phyloP scores from a whole-genome alignment of 2,329 filamentous ascomycete species.

The Scolecobasidium constrictum region DNA sequence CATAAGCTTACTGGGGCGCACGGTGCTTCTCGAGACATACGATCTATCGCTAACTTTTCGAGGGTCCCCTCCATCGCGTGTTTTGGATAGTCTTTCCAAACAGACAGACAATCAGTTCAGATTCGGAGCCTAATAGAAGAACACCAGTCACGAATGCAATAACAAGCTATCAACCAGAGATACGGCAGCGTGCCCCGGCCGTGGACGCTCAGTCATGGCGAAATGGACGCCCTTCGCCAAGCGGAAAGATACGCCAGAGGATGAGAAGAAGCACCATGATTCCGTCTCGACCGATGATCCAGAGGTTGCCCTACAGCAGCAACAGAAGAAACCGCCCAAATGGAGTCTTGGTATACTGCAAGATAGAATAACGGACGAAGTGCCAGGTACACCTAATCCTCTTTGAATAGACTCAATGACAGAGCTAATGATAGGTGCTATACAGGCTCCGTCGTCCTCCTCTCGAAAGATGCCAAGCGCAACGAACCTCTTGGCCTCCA shows the following conservation, averaged over 20 bases:
- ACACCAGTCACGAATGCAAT: too few species aligned
- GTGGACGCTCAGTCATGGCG: too few species aligned
- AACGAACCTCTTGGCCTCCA: constrained; percentile 52
- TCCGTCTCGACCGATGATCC: not conserved
- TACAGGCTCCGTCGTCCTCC: constrained; percentile 50
- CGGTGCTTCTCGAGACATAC: too few species aligned
- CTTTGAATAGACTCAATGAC: not conserved
- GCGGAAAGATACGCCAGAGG: not conserved
- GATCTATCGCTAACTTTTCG: too few species aligned
- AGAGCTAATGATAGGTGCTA: constrained; percentile 1
- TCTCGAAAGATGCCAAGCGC: constrained; percentile 43
- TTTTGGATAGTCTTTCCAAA: too few species aligned
- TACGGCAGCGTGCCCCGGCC: too few species aligned
- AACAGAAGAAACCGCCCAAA: constrained; percentile 18
- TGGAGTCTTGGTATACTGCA: constrained; percentile 72
- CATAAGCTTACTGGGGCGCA: too few species aligned
- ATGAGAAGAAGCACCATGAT: constrained; percentile 12
- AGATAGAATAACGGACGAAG: constrained; percentile 70
- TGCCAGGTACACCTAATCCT: constrained; percentile 64
- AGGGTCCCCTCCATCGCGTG: too few species aligned
- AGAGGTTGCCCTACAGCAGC: not conserved
- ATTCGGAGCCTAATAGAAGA: too few species aligned
- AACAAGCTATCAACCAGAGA: too few species aligned
- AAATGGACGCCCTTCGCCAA: not conserved
- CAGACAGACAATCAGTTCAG: too few species aligned